These are phyloP conservation scores for Monoraphidium neglectum DNA, from an alignment of 139 green algal genomes.

Conservation along the genomic window DNA sequence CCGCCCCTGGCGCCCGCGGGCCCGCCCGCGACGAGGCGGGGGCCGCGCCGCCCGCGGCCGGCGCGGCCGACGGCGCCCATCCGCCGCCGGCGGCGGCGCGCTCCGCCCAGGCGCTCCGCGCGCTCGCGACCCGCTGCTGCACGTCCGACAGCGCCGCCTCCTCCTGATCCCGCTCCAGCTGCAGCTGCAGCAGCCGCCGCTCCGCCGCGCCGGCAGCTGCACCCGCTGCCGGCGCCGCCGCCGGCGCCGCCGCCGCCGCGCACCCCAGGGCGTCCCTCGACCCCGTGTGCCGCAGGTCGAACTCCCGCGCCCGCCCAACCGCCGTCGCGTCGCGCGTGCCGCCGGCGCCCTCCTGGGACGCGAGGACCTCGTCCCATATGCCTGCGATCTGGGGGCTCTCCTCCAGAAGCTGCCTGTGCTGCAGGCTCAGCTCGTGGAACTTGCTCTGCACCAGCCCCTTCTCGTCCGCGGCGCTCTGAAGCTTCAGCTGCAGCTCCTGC, in stretches of 20 bases:
- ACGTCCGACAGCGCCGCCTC: background rate
- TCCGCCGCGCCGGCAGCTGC: too few species aligned
- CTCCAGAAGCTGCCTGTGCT: slow-evolving; percentile 38
- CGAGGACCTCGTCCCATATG: slow-evolving; percentile 37
- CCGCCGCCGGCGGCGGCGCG: background rate
- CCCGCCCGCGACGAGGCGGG: too few species aligned
- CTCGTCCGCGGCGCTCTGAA: slow-evolving; percentile 15
- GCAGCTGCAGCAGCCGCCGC: too few species aligned
- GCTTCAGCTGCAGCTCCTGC: slow-evolving; percentile 31
- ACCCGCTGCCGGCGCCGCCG: background rate
- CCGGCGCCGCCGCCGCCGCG: background rate
- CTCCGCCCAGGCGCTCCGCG: background rate
- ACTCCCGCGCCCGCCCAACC: slow-evolving; percentile 21
- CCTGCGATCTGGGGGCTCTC: slow-evolving; percentile 27
- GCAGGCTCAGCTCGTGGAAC: slow-evolving; percentile 28
- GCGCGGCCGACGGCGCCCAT: background rate
- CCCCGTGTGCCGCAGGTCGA: slow-evolving; percentile 27
- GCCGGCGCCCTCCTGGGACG: background rate
- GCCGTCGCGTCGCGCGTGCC: slow-evolving; percentile 7
- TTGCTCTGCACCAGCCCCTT: slow-evolving; percentile 32
- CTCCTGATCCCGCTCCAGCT: too few species aligned
- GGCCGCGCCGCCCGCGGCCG: background rate
- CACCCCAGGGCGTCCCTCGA: background rate
- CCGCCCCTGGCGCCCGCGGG: too few species aligned
- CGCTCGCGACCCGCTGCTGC: background rate